Evolutionary conservation across 179 eudicot genomes (phyloP), one percentile per base, ranked within the genome.

Genomic region (Heliamphora ciliata): DNA sequence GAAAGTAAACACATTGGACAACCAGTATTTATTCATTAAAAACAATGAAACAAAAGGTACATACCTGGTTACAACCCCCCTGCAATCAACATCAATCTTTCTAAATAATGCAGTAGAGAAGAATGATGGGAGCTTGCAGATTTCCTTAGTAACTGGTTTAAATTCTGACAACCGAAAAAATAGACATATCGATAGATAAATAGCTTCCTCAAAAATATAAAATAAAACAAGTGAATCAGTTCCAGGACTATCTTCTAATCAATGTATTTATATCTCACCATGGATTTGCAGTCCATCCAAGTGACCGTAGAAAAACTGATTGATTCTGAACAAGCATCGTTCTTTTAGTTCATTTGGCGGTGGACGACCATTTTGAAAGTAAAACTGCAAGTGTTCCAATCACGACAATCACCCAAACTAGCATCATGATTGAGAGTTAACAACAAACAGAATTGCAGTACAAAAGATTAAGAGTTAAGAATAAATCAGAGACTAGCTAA

Each of bases 61-160:
- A 48, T 90, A 94, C 98, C 97, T 92, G 83, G 98, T 91, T 81
- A 94, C 91, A 84, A 90, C 82, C 40, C 98, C 97, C 15, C 92
- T 88, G 80, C 92, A 84, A 73, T 74, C 82, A 69, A 84, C 82
- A 79, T 94, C 97, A 79, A 94, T 94, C 91, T 89, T 92, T 80
- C 86, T 90, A 85, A 94, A 94, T 56, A 94, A 93, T 10, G 86
- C 89, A 65, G 90, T 79, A 44, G 96, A 93, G 90, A 94, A 89
- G 86, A 94, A 94, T 11, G 98, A 91, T 67, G 97, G 98, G 67
- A 94, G 89, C 93, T 94, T 94, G 90, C 98, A 94, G 74, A 94
- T 91, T 82, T 94, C 98, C 88, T 91, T 93, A 0, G 97, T 92
- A 79, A 93, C 88, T 59, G 86, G 87, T 84, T 92, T 94, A 78